Conservation (phyloP, 164 flowering plant species). For the Brasenia schreberi region DNA sequence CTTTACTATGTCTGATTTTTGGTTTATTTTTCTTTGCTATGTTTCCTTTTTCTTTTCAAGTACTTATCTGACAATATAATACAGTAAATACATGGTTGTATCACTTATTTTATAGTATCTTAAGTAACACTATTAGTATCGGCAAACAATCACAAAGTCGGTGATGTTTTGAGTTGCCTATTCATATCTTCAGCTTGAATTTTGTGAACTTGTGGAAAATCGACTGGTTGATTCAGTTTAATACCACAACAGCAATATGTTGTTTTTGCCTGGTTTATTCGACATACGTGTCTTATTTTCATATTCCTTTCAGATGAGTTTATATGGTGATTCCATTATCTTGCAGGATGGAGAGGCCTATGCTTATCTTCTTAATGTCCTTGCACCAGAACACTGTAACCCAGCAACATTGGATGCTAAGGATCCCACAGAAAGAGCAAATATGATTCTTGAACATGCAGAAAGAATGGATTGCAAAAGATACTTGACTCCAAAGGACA, state of each 20-base stretch:
- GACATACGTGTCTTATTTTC: no score
- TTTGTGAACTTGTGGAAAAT: not conserved
- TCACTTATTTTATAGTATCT: no score
- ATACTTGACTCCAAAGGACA: constrained; percentile 65
- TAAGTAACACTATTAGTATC: no score
- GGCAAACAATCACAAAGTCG: no score
- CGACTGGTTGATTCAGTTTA: not conserved
- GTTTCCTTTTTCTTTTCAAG: no score
- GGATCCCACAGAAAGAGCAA: constrained; percentile 70
- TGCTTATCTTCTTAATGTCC: constrained; percentile 85
- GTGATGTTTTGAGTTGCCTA: not conserved
- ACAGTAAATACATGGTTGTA: no score
- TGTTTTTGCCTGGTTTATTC: not conserved
- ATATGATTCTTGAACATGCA: constrained; percentile 72
- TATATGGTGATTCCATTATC: not conserved
- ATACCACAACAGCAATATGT: not conserved
- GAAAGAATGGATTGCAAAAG: constrained; percentile 83
- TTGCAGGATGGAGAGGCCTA: constrained; percentile 87
- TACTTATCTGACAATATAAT: no score
- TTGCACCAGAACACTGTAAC: constrained; percentile 78
- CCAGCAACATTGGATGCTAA: constrained; percentile 54
- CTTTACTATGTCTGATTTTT: no score
- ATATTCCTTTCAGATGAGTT: not conserved
- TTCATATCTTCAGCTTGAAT: not conserved
- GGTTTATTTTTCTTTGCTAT: no score